Evolutionary conservation across 352 stramenopile genomes (phyloP), one percentile per base, ranked within the genome.

Genomic region (Globisporangium uncinulatum): DNA sequence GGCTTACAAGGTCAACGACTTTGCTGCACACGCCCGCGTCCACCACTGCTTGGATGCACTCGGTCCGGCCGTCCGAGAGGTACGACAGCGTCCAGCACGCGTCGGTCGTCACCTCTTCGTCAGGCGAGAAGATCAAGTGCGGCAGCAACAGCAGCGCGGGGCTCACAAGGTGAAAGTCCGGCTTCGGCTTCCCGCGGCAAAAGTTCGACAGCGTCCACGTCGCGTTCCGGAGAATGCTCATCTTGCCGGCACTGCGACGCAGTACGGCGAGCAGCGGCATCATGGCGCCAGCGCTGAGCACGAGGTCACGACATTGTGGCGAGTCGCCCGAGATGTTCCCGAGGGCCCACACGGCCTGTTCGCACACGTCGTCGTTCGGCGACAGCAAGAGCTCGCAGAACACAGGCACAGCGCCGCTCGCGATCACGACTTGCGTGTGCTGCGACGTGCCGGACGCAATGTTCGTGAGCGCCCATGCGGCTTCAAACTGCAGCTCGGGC

Each of bases 181-280:
- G 97, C 73, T 98, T 87, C 19, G 83, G 83, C 57, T 88, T 92
- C 29, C 83, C 82, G 55, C 97, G 87, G 70, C 97, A 99, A 63
- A 99, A 98, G 71, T 99, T 99, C 37, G 93, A 99, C 43, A 99
- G 76, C 24, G 97, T 99, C 98, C 98, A 99, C 31, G 97, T 99
- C 6, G 96, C 97, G 76, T 99, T 99, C 50, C 97, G 87, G 24
- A 99, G 92, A 83, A 99, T 98, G 44, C 81, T 94, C 36, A 98
- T 70, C 65, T 98, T 99, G 43, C 70, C 80, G 53, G 81, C 86
- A 99, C 97, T 2, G 94, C 96, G 6, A 94, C 94, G 11, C 83
- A 87, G 62, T 93, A 83, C 15, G 99, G 67, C 51, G 0, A 79
- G 48, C 29, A 99, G 80, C 13, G 96, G 94, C 51, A 89, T 80